Percentiles rank a stretch among this genome's conserved stretches.
Evolutionary conservation across 2,329 filamentous ascomycete genomes (phyloP).

Genomic region (Metarhizium rileyi): DNA sequence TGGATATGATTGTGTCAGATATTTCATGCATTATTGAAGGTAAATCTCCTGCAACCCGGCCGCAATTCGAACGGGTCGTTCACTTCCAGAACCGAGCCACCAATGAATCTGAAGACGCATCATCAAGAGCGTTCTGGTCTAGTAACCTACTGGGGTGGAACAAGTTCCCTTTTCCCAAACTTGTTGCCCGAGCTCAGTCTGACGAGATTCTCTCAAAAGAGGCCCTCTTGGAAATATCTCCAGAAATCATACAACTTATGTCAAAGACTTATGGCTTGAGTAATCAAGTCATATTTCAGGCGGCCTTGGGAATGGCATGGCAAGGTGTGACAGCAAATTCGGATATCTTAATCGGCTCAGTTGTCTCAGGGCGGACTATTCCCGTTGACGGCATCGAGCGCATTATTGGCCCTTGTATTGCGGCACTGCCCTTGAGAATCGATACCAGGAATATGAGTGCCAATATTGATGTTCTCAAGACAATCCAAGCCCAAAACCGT

Average conservation of each 20-base stretch:
- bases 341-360: conserved; percentile 67
- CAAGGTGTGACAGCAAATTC: conserved; percentile 50
- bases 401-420: conserved; percentile 71
- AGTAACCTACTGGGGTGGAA: conserved; percentile 50
- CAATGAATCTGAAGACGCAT: conserved; percentile 24
- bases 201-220: conserved; percentile 10
- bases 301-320: conserved; percentile 57
- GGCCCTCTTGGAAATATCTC: conserved; percentile 11
- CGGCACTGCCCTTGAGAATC: conserved; percentile 63
- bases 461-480: conserved; percentile 50
- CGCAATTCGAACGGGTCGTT: conserved; percentile 53
- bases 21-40: conserved; percentile 40
- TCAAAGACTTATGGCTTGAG: conserved; percentile 39
- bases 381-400: conserved; percentile 60
- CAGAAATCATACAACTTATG: conserved; percentile 17
- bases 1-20: conserved; percentile 64
- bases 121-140: conserved; percentile 59
- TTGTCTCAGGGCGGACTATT: conserved; percentile 74
- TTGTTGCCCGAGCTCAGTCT: conserved; percentile 14
- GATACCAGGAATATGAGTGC: conserved; percentile 42
- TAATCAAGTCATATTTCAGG: conserved; percentile 66
- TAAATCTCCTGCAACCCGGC: conserved; percentile 26
- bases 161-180: conserved; percentile 45
- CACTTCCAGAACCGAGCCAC: conserved; percentile 30
- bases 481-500: conserved; percentile 56